A percentile compares a stretch with the other conserved stretches of the same genome.
Conservation (phyloP, 306 rosid genomes). For the Castanospermum australe region DNA sequence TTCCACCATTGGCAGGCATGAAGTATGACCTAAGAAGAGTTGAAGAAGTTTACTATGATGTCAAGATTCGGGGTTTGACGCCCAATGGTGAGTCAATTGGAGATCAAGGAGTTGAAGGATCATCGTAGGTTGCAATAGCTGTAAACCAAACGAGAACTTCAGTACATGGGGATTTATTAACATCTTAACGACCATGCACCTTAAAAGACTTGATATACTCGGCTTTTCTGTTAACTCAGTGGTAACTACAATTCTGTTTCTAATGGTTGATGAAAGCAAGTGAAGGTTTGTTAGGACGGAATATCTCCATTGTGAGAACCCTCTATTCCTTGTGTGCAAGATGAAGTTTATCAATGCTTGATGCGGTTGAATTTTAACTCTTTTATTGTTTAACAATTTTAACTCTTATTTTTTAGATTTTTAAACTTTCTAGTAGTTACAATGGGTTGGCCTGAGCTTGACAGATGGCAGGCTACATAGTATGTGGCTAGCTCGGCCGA, state of each 20-base stretch:
- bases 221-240: background rate
- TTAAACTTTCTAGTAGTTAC: no score
- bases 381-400: no score
- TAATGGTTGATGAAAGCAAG: conserved; percentile 15
- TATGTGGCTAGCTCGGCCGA: no score
- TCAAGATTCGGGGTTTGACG: conserved; percentile 84
- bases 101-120: conserved; percentile 41
- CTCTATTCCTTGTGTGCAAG: background rate
- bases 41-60: conserved; percentile 93
- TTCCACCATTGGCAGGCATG: conserved; percentile 63
- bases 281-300: background rate
- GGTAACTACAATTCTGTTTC: conserved; percentile 11
- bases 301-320: background rate
- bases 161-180: background rate
- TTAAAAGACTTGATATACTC: background rate
- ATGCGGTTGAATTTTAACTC: background rate
- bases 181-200: background rate
- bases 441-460: no score
- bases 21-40: conserved; percentile 88
- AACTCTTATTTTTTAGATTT: no score
- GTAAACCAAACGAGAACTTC: background rate
- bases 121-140: conserved; percentile 10
- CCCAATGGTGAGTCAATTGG: conserved; percentile 45
- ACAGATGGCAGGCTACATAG: no score
- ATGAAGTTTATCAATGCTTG: background rate